Conservation (phyloP, 495 filamentous ascomycete genomes). For the Lepraria neglecta region DNA sequence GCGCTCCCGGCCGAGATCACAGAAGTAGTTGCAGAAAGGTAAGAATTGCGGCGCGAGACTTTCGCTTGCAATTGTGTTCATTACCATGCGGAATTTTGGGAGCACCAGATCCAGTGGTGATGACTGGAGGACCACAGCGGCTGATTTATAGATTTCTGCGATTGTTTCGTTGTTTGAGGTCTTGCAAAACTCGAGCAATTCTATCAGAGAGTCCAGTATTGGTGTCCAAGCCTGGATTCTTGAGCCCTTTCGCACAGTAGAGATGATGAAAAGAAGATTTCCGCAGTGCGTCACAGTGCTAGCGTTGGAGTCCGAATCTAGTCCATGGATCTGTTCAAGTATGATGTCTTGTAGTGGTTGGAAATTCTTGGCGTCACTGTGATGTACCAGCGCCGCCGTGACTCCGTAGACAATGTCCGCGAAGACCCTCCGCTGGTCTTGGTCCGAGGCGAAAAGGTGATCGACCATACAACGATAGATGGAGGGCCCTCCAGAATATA, state of each 20-base stretch:
- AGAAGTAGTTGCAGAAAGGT: constrained; percentile 73
- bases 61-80: constrained; percentile 57
- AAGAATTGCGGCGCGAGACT: constrained; percentile 64
- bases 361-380: constrained; percentile 61
- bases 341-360: constrained; percentile 54
- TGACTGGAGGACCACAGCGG: constrained; percentile 62
- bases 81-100: constrained; percentile 55
- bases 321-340: constrained; percentile 41
- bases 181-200: constrained; percentile 45
- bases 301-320: constrained; percentile 26
- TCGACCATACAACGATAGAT: constrained; percentile 60
- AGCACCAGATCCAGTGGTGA: constrained; percentile 78
- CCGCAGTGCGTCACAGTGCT: constrained; percentile 46
- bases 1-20: constrained; percentile 62
- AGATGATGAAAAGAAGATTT: constrained; percentile 58
- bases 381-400: constrained; percentile 72
- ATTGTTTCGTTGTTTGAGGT: constrained; percentile 40
- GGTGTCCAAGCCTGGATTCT: constrained; percentile 67
- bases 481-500: constrained; percentile 75
- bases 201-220: constrained; percentile 52
- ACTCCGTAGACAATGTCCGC: constrained; percentile 65
- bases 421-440: constrained; percentile 38
- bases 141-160: constrained; percentile 54
- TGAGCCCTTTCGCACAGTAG: constrained; percentile 68
- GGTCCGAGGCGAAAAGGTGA: constrained; percentile 39